These are phyloP conservation scores for Persicaria tinctoria DNA, from an alignment of 148 eudicot genomes.

Conservation along the genomic window DNA sequence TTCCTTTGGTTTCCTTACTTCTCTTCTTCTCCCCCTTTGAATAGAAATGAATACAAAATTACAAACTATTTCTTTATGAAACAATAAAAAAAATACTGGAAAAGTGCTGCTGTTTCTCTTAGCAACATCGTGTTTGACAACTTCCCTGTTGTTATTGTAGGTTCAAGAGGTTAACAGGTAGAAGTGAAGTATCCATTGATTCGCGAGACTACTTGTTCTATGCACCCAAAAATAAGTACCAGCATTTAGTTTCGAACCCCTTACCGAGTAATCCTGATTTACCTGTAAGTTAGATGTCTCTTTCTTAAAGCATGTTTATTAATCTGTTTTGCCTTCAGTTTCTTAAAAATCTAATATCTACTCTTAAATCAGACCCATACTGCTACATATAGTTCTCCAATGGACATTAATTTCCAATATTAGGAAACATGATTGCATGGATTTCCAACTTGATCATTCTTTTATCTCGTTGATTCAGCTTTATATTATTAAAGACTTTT, in stretches of 20 bases:
- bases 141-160: slow-evolving; percentile 26
- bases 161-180: slow-evolving; percentile 79
- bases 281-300: slow-evolving; percentile 38
- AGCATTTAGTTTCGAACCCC: slow-evolving; percentile 52
- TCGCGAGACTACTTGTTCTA: slow-evolving; percentile 78
- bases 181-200: slow-evolving; percentile 60
- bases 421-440: not conserved
- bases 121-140: slow-evolving; percentile 5
- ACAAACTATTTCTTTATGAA: no score
- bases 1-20: no score
- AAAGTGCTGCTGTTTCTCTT: not conserved
- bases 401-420: not conserved
- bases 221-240: slow-evolving; percentile 70
- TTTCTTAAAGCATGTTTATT: slow-evolving; percentile 8
- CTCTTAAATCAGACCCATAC: slow-evolving; percentile 38
- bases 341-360: slow-evolving; percentile 16
- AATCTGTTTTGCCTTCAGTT: slow-evolving; percentile 6
- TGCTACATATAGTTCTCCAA: slow-evolving; percentile 39
- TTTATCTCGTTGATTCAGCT: not conserved
- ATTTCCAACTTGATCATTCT: not conserved
- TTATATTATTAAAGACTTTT: not conserved
- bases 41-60: no score
- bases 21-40: no score
- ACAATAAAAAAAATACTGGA: no score
- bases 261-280: slow-evolving; percentile 45